These are phyloP conservation scores for Coniochaeta prunicola DNA, from an alignment of 2,329 filamentous ascomycete genomes.

Conservation along the genomic window DNA sequence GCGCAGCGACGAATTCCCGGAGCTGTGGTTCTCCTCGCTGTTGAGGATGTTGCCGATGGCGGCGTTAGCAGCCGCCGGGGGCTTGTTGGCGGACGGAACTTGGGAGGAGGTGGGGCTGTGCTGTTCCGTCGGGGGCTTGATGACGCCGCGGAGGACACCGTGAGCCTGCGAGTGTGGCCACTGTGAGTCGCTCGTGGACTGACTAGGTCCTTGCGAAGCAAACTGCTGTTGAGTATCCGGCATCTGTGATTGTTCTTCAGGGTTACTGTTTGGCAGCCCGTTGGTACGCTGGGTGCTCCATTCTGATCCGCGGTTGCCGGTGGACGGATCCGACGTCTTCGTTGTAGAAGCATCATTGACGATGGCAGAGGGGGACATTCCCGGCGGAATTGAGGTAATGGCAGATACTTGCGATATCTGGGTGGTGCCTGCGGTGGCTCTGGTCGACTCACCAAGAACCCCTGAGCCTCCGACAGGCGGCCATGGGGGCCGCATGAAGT, in stretches of 20 bases:
- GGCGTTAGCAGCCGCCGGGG: neutral
- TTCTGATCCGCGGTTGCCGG: conserved; percentile 50
- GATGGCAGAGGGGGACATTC: conserved; percentile 49
- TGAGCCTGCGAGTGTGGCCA: conserved; percentile 55
- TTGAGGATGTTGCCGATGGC: conserved; percentile 31
- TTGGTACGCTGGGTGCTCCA: conserved; percentile 69
- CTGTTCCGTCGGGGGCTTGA: conserved; percentile 9
- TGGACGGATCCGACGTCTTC: conserved; percentile 73
- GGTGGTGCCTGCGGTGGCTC: conserved; percentile 38
- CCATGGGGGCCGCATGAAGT: conserved; percentile 43
- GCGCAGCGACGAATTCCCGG: conserved; percentile 12
- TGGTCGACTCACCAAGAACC: conserved; percentile 25
- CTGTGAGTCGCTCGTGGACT: conserved; percentile 41
- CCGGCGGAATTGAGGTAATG: conserved; percentile 49
- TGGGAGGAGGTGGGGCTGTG: conserved; percentile 32
- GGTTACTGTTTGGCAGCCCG: conserved; percentile 40
- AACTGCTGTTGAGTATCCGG: conserved; percentile 43
- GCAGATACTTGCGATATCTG: conserved; percentile 59
- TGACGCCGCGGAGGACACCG: conserved; percentile 31
- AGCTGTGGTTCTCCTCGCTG: conserved; percentile 24
- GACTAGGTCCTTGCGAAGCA: conserved; percentile 25
- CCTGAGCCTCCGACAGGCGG: conserved; percentile 22
- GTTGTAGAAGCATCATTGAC: conserved; percentile 89
- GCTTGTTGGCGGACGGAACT: conserved; percentile 27
- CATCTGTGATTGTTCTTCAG: conserved; percentile 37